Base-by-base conservation (phyloP, 2,329 filamentous ascomycete species). In the Acrocalymma vagum region DNA sequence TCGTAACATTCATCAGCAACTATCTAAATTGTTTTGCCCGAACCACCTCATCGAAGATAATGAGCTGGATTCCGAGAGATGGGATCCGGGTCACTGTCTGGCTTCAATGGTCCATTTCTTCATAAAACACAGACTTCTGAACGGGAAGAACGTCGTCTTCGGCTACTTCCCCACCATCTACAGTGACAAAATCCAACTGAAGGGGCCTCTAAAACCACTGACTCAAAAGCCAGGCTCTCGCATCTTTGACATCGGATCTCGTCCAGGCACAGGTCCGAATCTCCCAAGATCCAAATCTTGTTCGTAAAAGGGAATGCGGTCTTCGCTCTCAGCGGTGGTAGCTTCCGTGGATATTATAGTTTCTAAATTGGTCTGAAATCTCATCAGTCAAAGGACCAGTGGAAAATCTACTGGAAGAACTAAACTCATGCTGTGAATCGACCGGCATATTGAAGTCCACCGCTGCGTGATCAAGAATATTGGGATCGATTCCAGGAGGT, bases 261-360 rank as follows among this genome's bases (percentile, higher is more conserved):
- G 29, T 9, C 64, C 60, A 2, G 54, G 53, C 14, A 56, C 33
- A 10, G 32, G n/a, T n/a, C n/a, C 51, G 30, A 45, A 37, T 15
- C 62, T 45, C 25, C 55, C 59, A 3, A 58, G 28, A 55, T 68
- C 65, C 5, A 60, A 42, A 37, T 69, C 64, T 26, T 67, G 63
- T 40, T 67, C 61, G 6, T 45, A 17, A 7, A 35, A 10, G 2
- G 63, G 64, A 6, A 67, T 66, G 3, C 41, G 15, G 14, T 21
- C 16, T 7, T 13, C 25, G 3, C 38, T 29, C 10, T 51, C 45
- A 55, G 38, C 36, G 38, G 36, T 65, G 54, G 25, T 61, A 60
- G 2, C 44, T 18, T 10, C 41, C 40, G 28, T 55, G 17, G 42
- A 55, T 36, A 40, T 60, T 60, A 50, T 63, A 62, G 38, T 47